These are phyloP conservation scores for Paecilomyces sp. DNA, from an alignment of 2,329 filamentous ascomycete genomes.

Conservation along the genomic window DNA sequence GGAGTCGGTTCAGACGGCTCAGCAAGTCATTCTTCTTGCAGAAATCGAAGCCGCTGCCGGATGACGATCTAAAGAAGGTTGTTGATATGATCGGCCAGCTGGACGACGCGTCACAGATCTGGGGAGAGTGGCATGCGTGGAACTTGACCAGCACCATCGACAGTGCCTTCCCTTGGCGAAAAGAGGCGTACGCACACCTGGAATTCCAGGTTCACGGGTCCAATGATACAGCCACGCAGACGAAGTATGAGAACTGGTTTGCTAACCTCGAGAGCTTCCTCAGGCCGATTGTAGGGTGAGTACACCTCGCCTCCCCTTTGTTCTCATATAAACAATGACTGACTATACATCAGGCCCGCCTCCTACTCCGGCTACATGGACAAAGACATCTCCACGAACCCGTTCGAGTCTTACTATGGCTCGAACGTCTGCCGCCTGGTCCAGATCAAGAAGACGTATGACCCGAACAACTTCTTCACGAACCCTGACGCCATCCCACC, in stretches of 20 bases:
- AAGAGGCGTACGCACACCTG: slow-evolving; percentile 4
- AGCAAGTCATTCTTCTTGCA: slow-evolving; percentile 11
- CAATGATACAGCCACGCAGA: slow-evolving; percentile 4
- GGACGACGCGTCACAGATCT: slow-evolving; percentile 5
- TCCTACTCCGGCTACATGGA: slow-evolving; percentile 9
- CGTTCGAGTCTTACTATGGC: slow-evolving; percentile 7
- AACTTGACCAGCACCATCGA: slow-evolving; percentile 5
- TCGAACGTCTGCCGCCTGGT: slow-evolving; percentile 4
- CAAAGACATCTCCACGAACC: slow-evolving; percentile 5
- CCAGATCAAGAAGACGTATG: neutral
- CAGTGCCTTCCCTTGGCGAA: slow-evolving; percentile 9
- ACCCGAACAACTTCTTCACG: neutral
- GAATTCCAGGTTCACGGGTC: slow-evolving; percentile 1
- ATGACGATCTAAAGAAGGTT: slow-evolving; percentile 4
- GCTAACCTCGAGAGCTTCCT: slow-evolving; percentile 8
- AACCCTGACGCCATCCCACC: neutral
- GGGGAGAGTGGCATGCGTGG: slow-evolving; percentile 9
- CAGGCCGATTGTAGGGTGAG: slow-evolving; percentile 8
- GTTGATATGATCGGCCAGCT: slow-evolving; percentile 5
- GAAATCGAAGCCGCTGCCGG: slow-evolving; percentile 4
- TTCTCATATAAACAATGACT: no score
- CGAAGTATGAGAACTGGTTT: slow-evolving; percentile 7
- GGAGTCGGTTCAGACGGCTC: slow-evolving; percentile 5
- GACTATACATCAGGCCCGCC: slow-evolving; percentile 1
- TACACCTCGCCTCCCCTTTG: neutral